Evolutionary conservation across 2,329 filamentous ascomycete genomes (phyloP).

Genomic region (Arthrocladium fulminans): DNA sequence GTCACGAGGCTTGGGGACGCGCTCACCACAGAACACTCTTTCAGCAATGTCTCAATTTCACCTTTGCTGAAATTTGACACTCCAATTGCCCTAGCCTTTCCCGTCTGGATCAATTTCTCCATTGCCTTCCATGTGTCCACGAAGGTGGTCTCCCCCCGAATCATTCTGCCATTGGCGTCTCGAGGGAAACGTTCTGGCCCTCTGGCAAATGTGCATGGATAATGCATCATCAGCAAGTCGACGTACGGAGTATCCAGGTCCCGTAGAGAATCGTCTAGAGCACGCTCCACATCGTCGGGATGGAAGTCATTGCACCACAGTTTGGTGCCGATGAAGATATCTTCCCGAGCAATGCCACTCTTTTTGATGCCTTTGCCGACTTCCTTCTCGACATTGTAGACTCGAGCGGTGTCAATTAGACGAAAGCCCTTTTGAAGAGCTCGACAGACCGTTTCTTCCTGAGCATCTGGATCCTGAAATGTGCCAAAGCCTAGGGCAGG

Average conservation of each 20-base stretch:
- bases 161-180: slow-evolving; percentile 22
- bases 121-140: slow-evolving; percentile 36
- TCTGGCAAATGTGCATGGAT: slow-evolving; percentile 17
- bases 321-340: slow-evolving; percentile 60
- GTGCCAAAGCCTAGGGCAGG: slow-evolving; percentile 46
- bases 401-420: slow-evolving; percentile 34
- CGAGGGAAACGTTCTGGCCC: slow-evolving; percentile 8
- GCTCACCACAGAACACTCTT: slow-evolving; percentile 7
- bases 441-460: slow-evolving; percentile 41
- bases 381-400: slow-evolving; percentile 57
- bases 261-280: slow-evolving; percentile 52
- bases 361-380: slow-evolving; percentile 57
- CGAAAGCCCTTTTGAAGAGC: slow-evolving; percentile 31
- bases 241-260: slow-evolving; percentile 58
- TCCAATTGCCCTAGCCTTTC: slow-evolving; percentile 34
- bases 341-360: slow-evolving; percentile 53
- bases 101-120: slow-evolving; percentile 34
- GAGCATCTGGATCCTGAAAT: slow-evolving; percentile 43
- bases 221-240: slow-evolving; percentile 64
- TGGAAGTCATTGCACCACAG: slow-evolving; percentile 64
- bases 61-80: slow-evolving; percentile 34
- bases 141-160: slow-evolving; percentile 28
- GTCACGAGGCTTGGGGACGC: background rate
- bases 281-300: slow-evolving; percentile 53
- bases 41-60: slow-evolving; percentile 16